These are phyloP conservation scores for Gastrodia elata DNA, from an alignment of 106 monocot genomes.

Conservation along the genomic window DNA sequence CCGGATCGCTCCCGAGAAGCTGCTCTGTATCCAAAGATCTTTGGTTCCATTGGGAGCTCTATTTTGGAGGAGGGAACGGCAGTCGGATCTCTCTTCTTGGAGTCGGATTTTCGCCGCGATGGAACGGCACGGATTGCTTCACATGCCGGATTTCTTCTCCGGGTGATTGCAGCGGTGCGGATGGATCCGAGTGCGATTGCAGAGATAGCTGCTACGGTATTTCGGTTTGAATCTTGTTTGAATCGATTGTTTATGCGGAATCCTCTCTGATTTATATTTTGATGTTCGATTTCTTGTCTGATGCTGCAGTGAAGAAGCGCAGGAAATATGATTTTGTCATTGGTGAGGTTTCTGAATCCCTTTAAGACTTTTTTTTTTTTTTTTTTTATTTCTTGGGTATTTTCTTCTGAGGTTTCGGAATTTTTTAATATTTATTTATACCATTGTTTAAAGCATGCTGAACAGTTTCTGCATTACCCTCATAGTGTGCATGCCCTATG, in stretches of 20 bases:
- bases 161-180: neutral
- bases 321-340: neutral
- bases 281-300: neutral
- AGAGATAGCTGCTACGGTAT: neutral
- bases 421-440: no score
- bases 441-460: no score
- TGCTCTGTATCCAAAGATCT: constrained; percentile 2
- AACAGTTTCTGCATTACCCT: neutral
- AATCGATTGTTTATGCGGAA: neutral
- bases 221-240: neutral
- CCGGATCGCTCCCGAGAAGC: neutral
- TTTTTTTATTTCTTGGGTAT: no score
- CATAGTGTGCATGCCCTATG: no score
- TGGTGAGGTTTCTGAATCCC: constrained; percentile 4
- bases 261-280: neutral
- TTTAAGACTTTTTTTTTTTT: no score
- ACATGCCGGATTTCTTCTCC: neutral
- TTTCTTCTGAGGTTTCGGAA: no score
- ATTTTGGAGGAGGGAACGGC: neutral
- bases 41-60: constrained; percentile 14
- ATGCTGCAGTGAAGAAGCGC: neutral
- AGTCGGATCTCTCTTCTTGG: neutral
- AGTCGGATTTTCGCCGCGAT: constrained; percentile 4
- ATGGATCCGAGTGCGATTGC: neutral
- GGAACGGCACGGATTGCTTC: constrained; percentile 5